A percentile compares a stretch with the other conserved stretches of the same genome.
Conservation (phyloP, 2,329 filamentous ascomycete genomes). For the Pseudocercospora fuligena region DNA sequence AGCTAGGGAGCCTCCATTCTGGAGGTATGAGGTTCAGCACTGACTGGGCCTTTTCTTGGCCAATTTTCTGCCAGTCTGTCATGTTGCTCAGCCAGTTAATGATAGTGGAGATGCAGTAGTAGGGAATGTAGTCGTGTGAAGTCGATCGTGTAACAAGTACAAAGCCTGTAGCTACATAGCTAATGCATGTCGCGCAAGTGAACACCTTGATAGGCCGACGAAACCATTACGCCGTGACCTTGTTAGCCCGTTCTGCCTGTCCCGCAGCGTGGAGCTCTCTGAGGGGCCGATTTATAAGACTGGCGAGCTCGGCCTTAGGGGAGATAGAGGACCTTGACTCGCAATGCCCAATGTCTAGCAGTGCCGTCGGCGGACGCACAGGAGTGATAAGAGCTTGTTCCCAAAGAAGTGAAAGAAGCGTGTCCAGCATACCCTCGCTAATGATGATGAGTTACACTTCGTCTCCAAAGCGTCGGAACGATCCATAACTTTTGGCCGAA, state of each 20-base stretch:
- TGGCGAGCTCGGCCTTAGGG: background rate
- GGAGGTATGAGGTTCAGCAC: constrained; percentile 60
- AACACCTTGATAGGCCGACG: constrained; percentile 15
- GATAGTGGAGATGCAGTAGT: background rate
- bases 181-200: background rate
- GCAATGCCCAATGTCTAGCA: background rate
- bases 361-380: background rate
- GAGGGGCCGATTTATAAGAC: background rate
- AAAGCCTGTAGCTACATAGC: background rate
- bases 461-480: background rate
- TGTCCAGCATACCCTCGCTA: background rate
- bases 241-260: background rate
- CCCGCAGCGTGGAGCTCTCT: background rate
- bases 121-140: background rate
- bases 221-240: background rate
- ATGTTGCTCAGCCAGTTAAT: constrained; percentile 1
- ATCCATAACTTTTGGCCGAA: background rate
- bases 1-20: constrained; percentile 58
- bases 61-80: constrained; percentile 55
- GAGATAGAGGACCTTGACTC: background rate
- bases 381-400: constrained; percentile 4
- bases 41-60: constrained; percentile 58
- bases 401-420: too few species aligned
- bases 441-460: background rate
- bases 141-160: background rate